These are phyloP conservation scores for Paralagenidium karlingii DNA, from an alignment of 352 stramenopile genomes.

Conservation along the genomic window DNA sequence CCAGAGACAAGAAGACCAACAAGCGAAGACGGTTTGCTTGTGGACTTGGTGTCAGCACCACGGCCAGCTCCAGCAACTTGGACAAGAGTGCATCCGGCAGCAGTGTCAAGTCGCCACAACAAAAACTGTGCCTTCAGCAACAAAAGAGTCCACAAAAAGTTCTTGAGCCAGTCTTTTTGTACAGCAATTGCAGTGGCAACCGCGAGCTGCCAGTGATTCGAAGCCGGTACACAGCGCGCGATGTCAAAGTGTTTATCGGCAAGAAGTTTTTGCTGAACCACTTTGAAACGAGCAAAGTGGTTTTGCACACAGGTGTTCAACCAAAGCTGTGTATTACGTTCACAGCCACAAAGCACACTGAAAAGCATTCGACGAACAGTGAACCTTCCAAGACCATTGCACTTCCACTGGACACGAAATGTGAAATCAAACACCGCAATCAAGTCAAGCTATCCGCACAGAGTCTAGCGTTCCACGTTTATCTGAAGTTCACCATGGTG, in stretches of 20 bases:
- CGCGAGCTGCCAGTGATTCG: conserved; percentile 32
- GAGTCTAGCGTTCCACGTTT: conserved; percentile 11
- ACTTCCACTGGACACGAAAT: conserved; percentile 16
- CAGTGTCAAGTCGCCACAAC: background rate
- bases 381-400: conserved; percentile 5
- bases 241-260: conserved; percentile 26
- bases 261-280: conserved; percentile 30
- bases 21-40: too few relatives aligned
- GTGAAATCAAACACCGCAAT: conserved; percentile 7
- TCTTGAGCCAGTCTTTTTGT: background rate
- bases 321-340: conserved; percentile 17
- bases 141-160: background rate
- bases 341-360: conserved; percentile 1
- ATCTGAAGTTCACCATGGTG: conserved; percentile 31
- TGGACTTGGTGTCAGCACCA: too few relatives aligned
- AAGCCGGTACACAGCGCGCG: conserved; percentile 28
- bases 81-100: too few relatives aligned
- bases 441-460: conserved; percentile 28
- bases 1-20: too few relatives aligned
- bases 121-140: background rate
- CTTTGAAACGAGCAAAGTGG: conserved; percentile 26
- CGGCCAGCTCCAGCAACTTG: too few relatives aligned
- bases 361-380: conserved; percentile 1
- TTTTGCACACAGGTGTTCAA: conserved; percentile 15
- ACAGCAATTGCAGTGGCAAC: too few relatives aligned